These are phyloP conservation scores for Hydrangea macrophylla DNA, from an alignment of 148 eudicot species.

Conservation along the genomic window DNA sequence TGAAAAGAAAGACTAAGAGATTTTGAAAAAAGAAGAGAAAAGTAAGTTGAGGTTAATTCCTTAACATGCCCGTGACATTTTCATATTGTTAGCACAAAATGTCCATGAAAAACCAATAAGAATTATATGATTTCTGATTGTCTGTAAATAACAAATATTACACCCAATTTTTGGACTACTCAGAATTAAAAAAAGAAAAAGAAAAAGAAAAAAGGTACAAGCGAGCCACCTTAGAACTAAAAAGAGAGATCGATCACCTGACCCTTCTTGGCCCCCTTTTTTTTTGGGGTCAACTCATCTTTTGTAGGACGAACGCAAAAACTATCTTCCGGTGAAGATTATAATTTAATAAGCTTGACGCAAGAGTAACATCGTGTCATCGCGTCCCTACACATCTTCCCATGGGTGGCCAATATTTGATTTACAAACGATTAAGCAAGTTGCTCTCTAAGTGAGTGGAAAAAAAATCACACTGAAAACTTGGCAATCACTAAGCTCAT, in stretches of 20 bases:
- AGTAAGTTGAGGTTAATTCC: no score
- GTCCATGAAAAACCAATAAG: background rate
- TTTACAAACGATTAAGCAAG: background rate
- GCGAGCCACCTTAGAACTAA: background rate
- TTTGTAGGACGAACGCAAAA: background rate
- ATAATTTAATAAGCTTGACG: background rate
- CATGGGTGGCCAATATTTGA: background rate
- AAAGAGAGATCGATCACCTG: background rate
- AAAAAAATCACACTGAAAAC: constrained; percentile 41
- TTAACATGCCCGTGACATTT: no score
- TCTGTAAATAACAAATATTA: background rate
- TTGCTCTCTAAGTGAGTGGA: background rate
- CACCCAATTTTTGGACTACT: background rate
- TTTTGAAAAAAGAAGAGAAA: no score
- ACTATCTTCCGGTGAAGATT: background rate
- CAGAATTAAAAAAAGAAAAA: background rate
- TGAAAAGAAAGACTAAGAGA: no score
- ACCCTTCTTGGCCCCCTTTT: background rate
- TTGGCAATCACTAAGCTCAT: constrained; percentile 67
- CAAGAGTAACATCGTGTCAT: background rate
- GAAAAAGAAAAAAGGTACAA: background rate
- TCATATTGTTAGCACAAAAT: no score
- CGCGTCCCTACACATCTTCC: background rate
- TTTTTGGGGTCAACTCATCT: background rate
- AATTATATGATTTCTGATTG: background rate